Evolutionary conservation across 139 green algal species (phyloP), one percentile per base, ranked within the genome.

Genomic region (Dunaliella primolecta): DNA sequence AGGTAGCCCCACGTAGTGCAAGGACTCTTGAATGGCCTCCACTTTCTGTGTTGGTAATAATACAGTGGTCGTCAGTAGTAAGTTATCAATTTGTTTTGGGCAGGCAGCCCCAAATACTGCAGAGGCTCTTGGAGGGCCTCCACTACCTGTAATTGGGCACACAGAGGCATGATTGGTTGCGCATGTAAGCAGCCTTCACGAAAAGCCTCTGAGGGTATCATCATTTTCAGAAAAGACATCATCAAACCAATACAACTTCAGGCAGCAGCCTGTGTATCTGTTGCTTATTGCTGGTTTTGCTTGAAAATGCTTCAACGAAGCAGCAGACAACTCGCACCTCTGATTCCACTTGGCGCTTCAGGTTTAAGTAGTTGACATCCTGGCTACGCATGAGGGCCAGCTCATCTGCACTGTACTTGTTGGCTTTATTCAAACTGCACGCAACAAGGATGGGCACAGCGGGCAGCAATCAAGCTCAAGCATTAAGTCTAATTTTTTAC

Each of bases 351-450:
- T 93, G 91, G 21, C 92, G 90, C 88, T 98, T 96, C 36, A 93
- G 83, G 7, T 78, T 80, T 0, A 99, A 82, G 87, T 99, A 99
- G 36, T 90, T 91, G 0, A 94, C 88, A 85, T 99, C 97, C 85
- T 99, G 97, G 0, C 92, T 98, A 80, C 94, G 95, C 97, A 99
- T 99, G 70, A 99, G 85, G 27, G 78, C 82, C 72, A 99, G 89
- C 93, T 99, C 91, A 36, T 98, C 92, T 87, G 96, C 91, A 3
- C 85, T 93, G 91, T 99, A 98, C 88, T 98, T 97, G 89, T 98
- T 98, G 34, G 92, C 86, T 78, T 96, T 75, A 0, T 86, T 91
- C 2, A 83, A 78, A 15, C 91, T 94, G 89, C 46, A 86, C 29
- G 24, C 2, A 21, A 15, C 46, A 29, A 3, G 29, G 55, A 21